phyloP scores from a whole-genome alignment of 495 filamentous ascomycete genomes.

The Penicillium fimorum region DNA sequence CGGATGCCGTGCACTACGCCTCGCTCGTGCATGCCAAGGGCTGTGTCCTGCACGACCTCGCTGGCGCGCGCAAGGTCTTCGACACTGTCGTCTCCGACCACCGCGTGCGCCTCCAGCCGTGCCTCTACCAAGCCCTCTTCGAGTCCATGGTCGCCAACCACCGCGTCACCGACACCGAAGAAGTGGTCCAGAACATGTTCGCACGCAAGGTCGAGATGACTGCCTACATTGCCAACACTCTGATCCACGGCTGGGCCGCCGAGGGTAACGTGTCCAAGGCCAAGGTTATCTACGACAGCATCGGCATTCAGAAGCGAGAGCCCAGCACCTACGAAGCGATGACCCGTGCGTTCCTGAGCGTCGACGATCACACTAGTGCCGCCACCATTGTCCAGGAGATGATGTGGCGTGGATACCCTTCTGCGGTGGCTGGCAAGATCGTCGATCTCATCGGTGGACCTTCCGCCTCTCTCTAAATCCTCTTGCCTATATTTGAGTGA shows the following conservation, averaged over 20 bases:
- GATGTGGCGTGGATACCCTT: constrained; percentile 83
- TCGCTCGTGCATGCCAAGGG: constrained; percentile 95
- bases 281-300: constrained; percentile 70
- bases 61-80: constrained; percentile 76
- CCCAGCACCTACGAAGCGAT: constrained; percentile 99
- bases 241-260: constrained; percentile 96
- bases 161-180: constrained; percentile 70
- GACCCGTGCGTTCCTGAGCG: constrained; percentile 87
- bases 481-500: constrained; percentile 15
- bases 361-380: constrained; percentile 72
- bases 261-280: constrained; percentile 79
- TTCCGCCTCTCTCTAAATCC: constrained; percentile 30
- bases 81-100: constrained; percentile 68
- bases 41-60: constrained; percentile 88
- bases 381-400: constrained; percentile 83
- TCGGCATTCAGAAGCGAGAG: constrained; percentile 75
- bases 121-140: constrained; percentile 92
- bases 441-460: constrained; percentile 73
- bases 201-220: constrained; percentile 75
- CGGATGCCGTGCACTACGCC: constrained; percentile 93
- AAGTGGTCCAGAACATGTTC: constrained; percentile 71
- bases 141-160: constrained; percentile 97
- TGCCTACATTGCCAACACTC: constrained; percentile 95
- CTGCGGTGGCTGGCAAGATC: constrained; percentile 88
- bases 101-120: constrained; percentile 68